Evolutionary conservation across 345 rosid species (phyloP), one percentile per base, ranked within the genome.

Genomic region (Chamaenerion angustifolium): DNA sequence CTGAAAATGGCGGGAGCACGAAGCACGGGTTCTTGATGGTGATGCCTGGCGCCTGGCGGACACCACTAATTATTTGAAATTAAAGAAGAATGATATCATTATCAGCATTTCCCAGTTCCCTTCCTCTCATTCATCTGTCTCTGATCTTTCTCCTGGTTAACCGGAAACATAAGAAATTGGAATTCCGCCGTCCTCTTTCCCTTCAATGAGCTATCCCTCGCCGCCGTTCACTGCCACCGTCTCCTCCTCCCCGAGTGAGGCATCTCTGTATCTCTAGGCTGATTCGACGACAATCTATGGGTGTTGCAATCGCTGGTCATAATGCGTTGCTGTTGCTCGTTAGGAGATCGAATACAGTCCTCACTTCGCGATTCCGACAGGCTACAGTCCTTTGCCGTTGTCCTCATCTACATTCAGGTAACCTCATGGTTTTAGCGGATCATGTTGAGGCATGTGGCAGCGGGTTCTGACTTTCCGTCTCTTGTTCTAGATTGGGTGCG

Each of bases 361-460:
- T 82, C 75, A 70, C 64, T 88, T 55, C 78, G 78, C 43, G 89
- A 88, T 63, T 85, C 80, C 61, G 87, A 61, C 63, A 63, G 78
- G 63, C 92, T 88, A 35, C 85, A 82, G 60, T 70, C 68, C 54
- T 23, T 82, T 58, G 95, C 89, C 46, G 75, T 82, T 63, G 55
- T 75, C 60, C 88, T 88, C 73, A 67, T 84, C 48, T 88, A 88
- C 76, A 65, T 77, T 53, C 92, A 88, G 76, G 97, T 88, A 35
- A 8, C 49, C 12, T 49, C 57, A 16, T 35, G 43, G 43, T 50
- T 50, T 31, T 35, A 31, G 16, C 11, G n/a, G 40, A 31, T 21
- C 25, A 21, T 49, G 40, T 2, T 35, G 14, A 1, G 40, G 16
- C 41, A 21, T 49, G 7, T 25, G n/a, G 40, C 9, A 18, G n/a